Evolutionary conservation across 306 rosid species (phyloP).

Genomic region (Rosa persica): DNA sequence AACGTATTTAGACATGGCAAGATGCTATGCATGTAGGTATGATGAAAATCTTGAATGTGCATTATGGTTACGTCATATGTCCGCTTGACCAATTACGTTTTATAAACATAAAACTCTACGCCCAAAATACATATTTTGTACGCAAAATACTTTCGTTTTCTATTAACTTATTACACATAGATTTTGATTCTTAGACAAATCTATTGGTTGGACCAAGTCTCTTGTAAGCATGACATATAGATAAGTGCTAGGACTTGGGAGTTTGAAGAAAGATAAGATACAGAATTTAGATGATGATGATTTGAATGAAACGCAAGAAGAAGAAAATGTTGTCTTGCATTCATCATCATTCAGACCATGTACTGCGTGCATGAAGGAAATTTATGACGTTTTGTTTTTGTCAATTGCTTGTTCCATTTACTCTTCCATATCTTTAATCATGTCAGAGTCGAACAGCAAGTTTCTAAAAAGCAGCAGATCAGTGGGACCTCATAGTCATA

Average conservation of each 20-base stretch:
- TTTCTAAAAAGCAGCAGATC: background rate
- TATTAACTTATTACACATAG: no score
- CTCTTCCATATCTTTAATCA: background rate
- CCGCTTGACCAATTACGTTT: background rate
- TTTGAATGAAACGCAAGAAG: background rate
- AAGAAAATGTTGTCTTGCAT: background rate
- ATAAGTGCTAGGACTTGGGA: background rate
- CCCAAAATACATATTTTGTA: no score
- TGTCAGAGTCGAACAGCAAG: slow-evolving; percentile 20
- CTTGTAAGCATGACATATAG: background rate
- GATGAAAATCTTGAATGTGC: no score
- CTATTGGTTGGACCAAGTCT: no score
- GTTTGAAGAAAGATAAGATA: background rate
- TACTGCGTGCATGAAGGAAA: background rate
- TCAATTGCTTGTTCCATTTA: slow-evolving; percentile 17
- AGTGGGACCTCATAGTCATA: slow-evolving; percentile 2
- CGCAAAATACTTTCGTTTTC: no score
- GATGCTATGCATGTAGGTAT: background rate
- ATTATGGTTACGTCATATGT: background rate
- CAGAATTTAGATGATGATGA: background rate
- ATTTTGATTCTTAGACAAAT: no score
- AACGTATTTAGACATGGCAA: background rate
- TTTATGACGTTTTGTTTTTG: background rate
- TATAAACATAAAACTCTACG: background rate
- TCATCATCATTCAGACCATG: background rate